Evolutionary conservation across 2,329 filamentous ascomycete species (phyloP), one percentile per base, ranked within the genome.

Genomic region (Aspergillus pseudoviridinutans): DNA sequence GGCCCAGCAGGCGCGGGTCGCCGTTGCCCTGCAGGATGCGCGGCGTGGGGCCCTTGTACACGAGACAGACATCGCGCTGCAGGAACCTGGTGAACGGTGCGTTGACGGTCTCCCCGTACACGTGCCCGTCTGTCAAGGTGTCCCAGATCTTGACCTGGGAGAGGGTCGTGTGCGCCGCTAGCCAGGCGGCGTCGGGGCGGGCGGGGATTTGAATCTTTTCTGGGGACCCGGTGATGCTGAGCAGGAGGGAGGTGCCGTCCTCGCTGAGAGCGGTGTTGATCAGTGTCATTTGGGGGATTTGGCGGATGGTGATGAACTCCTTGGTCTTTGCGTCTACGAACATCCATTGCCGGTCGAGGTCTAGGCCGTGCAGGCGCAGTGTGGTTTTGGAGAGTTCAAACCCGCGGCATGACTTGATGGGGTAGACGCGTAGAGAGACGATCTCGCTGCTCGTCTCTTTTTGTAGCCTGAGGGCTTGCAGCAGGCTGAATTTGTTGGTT

Each of bases 291-390:
- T 79, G 74, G 3, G 84, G 78, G 58, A 83, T 80, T 56, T 82
- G 76, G 14, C 85, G 83, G 65, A 88, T 87, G 2, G 85, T 88
- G 53, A 87, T 69, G 67, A 87, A 87, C 56, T 84, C 79, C 51
- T 77, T 72, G 4, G 75, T 76, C 17, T 78, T 73, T 1, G 79
- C 77, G 35, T 82, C 78, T 50, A 87, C 78, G 70, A 87, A 84
- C 85, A 88, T 88, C 85, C 85, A 88, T 61, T 83, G 81, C 6
- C 85, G 77, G 67, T 88, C 86, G 12, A 87, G 75, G 49, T 85
- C 82, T 10, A 88, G 77, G 0, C 85, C 85, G 3, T 83, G 80
- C 49, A 78, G 79, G 35, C 81, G 75, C 1, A 88, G 74, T 4
- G 73, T 76, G 1, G 82, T 79, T 2, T 76, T 78, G 17, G 78